These are phyloP conservation scores for Favolaschia claudopus DNA, from an alignment of 768 basidiomycete species.

Conservation along the genomic window DNA sequence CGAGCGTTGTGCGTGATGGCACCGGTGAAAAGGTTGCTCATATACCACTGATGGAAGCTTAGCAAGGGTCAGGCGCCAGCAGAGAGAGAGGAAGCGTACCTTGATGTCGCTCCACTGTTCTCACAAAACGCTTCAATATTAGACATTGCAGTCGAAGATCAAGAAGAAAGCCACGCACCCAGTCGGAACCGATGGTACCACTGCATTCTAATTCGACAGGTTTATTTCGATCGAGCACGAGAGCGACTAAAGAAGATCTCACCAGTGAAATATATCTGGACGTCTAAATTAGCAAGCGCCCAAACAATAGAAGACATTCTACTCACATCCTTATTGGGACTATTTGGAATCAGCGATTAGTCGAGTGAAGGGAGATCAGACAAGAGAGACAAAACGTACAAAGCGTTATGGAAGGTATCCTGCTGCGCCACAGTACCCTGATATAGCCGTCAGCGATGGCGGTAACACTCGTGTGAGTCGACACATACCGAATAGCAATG, in stretches of 20 bases:
- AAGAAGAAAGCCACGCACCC: constrained; percentile 43
- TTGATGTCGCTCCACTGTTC: constrained; percentile 74
- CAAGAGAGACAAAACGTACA: constrained; percentile 25
- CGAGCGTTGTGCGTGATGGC: constrained; percentile 47
- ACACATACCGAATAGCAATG: constrained; percentile 66
- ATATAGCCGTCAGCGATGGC: neutral
- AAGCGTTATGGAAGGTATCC: constrained; percentile 60
- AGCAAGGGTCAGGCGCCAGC: neutral
- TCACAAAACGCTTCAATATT: neutral
- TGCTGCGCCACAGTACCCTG: constrained; percentile 61
- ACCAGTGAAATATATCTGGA: constrained; percentile 54
- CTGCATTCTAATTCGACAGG: constrained; percentile 58
- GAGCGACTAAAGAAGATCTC: neutral
- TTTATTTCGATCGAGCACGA: neutral
- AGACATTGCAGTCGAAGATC: constrained; percentile 4
- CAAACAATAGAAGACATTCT: neutral
- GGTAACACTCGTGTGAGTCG: neutral
- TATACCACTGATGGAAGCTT: constrained; percentile 81
- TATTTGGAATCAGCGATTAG: constrained; percentile 1
- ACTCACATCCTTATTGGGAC: constrained; percentile 18
- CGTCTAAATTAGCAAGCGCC: neutral
- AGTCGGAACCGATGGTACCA: constrained; percentile 71
- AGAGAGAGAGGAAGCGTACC: constrained; percentile 41
- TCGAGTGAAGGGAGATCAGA: neutral
- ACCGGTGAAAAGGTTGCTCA: constrained; percentile 63